phyloP scores from a whole-genome alignment of 2,329 filamentous ascomycete genomes.

The Talaromyces sp. region DNA sequence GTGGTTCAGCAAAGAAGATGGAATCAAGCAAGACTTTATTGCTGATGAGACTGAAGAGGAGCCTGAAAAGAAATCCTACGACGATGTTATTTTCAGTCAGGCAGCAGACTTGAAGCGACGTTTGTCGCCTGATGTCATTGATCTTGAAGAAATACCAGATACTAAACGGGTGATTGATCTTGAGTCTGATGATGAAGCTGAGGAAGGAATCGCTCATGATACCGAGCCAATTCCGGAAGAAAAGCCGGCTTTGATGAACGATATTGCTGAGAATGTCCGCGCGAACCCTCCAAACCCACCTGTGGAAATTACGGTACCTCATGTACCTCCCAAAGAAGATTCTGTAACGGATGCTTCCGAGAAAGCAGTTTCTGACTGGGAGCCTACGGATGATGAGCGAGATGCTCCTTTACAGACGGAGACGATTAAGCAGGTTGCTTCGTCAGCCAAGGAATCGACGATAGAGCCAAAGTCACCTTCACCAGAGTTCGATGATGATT shows the following conservation, averaged over 20 bases:
- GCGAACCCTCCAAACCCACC: conserved; percentile 15
- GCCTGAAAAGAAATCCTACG: conserved; percentile 26
- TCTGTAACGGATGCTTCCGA: conserved; percentile 22
- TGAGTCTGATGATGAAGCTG: conserved; percentile 23
- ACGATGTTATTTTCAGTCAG: conserved; percentile 22
- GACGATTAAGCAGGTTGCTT: neutral
- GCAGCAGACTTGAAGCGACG: conserved; percentile 30
- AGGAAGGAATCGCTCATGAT: conserved; percentile 1
- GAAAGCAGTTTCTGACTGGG: conserved; percentile 17
- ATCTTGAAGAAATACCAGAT: conserved; percentile 35
- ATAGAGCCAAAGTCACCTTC: conserved; percentile 39
- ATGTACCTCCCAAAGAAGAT: conserved; percentile 22
- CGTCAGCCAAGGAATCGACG: conserved; percentile 9
- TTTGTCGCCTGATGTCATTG: conserved; percentile 37
- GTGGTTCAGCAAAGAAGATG: conserved; percentile 44
- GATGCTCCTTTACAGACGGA: neutral
- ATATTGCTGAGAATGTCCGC: conserved; percentile 14
- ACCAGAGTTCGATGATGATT: conserved; percentile 53
- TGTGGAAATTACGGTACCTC: neutral
- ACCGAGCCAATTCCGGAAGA: neutral
- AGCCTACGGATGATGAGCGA: conserved; percentile 21
- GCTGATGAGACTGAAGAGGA: conserved; percentile 22
- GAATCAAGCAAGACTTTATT: conserved; percentile 32
- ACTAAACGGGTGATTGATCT: conserved; percentile 32
- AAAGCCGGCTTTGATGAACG: conserved; percentile 6